Conservation (phyloP, 495 filamentous ascomycete species). For the Penicillium tannophilum region DNA sequence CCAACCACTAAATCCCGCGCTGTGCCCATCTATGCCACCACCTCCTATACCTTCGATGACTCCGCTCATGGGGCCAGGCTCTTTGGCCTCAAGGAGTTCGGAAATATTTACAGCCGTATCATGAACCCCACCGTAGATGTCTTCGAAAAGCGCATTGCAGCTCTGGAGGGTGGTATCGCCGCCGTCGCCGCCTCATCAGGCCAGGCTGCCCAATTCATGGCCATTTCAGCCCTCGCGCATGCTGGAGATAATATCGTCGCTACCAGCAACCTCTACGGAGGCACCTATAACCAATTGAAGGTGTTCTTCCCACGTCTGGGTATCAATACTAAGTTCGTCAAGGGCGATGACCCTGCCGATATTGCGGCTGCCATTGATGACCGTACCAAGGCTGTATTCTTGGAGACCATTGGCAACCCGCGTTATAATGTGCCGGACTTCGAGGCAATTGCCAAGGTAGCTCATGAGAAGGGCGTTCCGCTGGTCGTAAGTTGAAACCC, state of each 20-base stretch:
- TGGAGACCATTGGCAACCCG: slow-evolving; percentile 96
- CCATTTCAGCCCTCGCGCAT: slow-evolving; percentile 79
- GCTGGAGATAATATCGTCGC: slow-evolving; percentile 94
- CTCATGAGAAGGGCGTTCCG: slow-evolving; percentile 80
- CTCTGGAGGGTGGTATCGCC: slow-evolving; percentile 90
- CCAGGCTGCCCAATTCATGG: slow-evolving; percentile 93
- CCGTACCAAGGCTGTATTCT: slow-evolving; percentile 92
- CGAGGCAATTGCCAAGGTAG: slow-evolving; percentile 77
- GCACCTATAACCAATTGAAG: slow-evolving; percentile 99
- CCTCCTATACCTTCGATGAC: slow-evolving; percentile 94
- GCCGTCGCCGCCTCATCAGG: slow-evolving; percentile 89
- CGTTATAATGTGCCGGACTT: slow-evolving; percentile 93
- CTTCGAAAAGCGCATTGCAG: slow-evolving; percentile 91
- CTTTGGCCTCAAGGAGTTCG: slow-evolving; percentile 96
- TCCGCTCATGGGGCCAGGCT: slow-evolving; percentile 94
- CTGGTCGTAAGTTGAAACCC: slow-evolving; percentile 64
- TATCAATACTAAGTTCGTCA: slow-evolving; percentile 87
- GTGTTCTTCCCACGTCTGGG: slow-evolving; percentile 85
- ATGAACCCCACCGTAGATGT: slow-evolving; percentile 99
- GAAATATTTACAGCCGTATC: slow-evolving; percentile 97
- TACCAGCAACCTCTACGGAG: slow-evolving; percentile 91
- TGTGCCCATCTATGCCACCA: slow-evolving; percentile 95
- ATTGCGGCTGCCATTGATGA: slow-evolving; percentile 89
- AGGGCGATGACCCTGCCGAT: slow-evolving; percentile 79
- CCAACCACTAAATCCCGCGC: slow-evolving; percentile 85